Conservation (phyloP, 1,284 basidiomycete genomes). For the Cryptococcus amylolentus region DNA sequence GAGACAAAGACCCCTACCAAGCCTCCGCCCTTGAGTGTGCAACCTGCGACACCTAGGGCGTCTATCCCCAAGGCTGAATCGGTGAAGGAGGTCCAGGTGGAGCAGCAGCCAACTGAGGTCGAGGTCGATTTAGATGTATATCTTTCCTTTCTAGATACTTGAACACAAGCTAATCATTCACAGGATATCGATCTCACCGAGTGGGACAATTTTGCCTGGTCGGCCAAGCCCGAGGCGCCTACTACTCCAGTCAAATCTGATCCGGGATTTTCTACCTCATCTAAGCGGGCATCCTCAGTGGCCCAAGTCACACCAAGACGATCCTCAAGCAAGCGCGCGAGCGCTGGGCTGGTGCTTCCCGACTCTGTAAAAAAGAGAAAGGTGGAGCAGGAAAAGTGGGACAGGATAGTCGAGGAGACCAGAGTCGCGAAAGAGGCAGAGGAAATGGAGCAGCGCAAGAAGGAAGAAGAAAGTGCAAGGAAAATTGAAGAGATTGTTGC, state of each 20-base stretch:
- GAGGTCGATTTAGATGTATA: not conserved
- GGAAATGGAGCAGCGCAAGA: not conserved
- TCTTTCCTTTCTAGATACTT: not conserved
- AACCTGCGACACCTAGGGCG: not conserved
- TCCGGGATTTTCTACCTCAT: too few species aligned
- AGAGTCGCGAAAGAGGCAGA: constrained; percentile 1
- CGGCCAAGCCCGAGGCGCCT: not conserved
- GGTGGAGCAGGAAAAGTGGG: not conserved
- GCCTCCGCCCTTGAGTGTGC: too few species aligned
- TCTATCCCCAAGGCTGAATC: not conserved
- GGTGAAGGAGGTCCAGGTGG: not conserved
- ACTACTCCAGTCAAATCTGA: too few species aligned
- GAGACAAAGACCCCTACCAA: not conserved
- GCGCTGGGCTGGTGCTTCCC: not conserved
- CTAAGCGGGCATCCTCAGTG: too few species aligned
- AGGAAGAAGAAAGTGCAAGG: constrained; percentile 4
- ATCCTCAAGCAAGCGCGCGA: not conserved
- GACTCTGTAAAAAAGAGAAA: not conserved
- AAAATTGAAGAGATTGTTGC: not conserved
- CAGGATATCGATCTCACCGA: not conserved
- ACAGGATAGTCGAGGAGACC: constrained; percentile 2
- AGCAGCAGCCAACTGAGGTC: not conserved
- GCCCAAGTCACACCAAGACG: too few species aligned
- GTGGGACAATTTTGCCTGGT: constrained; percentile 1
- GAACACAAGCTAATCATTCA: not conserved